Evolutionary conservation across 1,284 basidiomycete species (phyloP).

Genomic region (Pseudozyma thailandica): DNA sequence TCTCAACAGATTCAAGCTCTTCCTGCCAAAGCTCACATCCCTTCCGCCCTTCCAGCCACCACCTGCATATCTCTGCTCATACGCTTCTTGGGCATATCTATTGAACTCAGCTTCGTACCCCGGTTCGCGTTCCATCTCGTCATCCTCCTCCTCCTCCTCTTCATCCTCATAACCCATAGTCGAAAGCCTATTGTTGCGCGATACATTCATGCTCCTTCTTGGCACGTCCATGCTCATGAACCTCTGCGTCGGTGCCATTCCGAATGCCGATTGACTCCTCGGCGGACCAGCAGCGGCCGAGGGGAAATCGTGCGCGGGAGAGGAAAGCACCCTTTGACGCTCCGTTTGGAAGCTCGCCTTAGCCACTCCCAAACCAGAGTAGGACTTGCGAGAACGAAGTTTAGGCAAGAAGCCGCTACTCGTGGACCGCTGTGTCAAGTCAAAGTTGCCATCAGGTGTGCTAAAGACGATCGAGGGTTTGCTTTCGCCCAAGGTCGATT

Average conservation of each 20-base stretch:
- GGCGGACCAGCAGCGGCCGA: conserved; percentile 16
- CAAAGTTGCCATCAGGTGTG: neutral
- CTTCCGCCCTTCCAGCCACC: conserved; percentile 8
- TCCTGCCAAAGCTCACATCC: conserved; percentile 41
- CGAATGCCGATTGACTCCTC: conserved; percentile 53
- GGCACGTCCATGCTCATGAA: conserved; percentile 45
- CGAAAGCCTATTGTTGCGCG: conserved; percentile 14
- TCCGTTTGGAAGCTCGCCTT: conserved; percentile 34
- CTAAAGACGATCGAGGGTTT: conserved; percentile 24
- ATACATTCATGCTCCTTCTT: conserved; percentile 35
- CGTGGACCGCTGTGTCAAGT: conserved; percentile 1
- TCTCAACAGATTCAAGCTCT: conserved; percentile 42
- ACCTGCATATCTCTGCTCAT: conserved; percentile 13
- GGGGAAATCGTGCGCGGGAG: conserved; percentile 24
- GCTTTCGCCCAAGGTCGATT: conserved; percentile 26
- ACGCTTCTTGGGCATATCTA: conserved; percentile 39
- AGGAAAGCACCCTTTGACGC: conserved; percentile 42
- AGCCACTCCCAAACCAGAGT: conserved; percentile 30
- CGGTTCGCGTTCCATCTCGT: conserved; percentile 45
- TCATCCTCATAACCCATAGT: conserved; percentile 20
- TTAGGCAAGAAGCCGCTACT: conserved; percentile 22
- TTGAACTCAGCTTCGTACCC: conserved; percentile 47
- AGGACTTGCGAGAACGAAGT: conserved; percentile 33
- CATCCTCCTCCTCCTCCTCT: conserved; percentile 36
- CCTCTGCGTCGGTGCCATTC: conserved; percentile 40